Conservation (phyloP, 2,329 filamentous ascomycete genomes). For the Nakataea oryzae region DNA sequence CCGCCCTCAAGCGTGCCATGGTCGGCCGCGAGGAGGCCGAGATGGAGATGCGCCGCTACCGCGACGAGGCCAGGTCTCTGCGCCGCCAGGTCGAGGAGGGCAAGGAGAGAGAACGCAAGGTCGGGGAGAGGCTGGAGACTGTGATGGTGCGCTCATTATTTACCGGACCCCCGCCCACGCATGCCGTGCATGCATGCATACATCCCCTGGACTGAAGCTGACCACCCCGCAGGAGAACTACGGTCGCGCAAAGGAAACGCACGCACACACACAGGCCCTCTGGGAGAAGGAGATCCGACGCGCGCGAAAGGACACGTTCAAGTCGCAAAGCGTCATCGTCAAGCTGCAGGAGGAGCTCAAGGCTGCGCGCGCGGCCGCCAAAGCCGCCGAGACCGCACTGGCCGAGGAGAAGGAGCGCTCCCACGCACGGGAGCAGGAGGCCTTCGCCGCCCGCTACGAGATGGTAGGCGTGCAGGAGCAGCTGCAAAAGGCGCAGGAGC, state of each 20-base stretch:
- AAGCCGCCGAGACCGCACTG: constrained; percentile 46
- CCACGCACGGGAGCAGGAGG: constrained; percentile 55
- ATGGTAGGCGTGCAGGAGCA: constrained; percentile 57
- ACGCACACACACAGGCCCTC: constrained; percentile 53
- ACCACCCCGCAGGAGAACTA: constrained; percentile 49
- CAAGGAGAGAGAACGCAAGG: constrained; percentile 53
- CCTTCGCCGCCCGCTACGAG: constrained; percentile 56
- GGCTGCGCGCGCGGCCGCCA: constrained; percentile 41
- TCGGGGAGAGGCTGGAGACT: constrained; percentile 55
- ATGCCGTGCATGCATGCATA: neutral
- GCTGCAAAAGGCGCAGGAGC: constrained; percentile 51
- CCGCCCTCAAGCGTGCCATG: constrained; percentile 55
- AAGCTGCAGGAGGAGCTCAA: constrained; percentile 69
- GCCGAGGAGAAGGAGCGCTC: constrained; percentile 54
- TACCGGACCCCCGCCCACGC: neutral
- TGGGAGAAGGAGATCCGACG: constrained; percentile 68
- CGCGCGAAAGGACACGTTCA: constrained; percentile 63
- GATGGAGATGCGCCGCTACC: constrained; percentile 51
- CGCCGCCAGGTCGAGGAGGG: constrained; percentile 53
- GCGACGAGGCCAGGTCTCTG: constrained; percentile 48
- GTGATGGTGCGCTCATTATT: constrained; percentile 47
- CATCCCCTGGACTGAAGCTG: constrained; percentile 6
- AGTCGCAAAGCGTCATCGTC: constrained; percentile 57
- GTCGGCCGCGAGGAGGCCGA: constrained; percentile 63
- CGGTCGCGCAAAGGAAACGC: constrained; percentile 58